A percentile compares a stretch with the other conserved stretches of the same genome.
phyloP scores from a whole-genome alignment of 352 stramenopile species.

The Pythium biforme region DNA sequence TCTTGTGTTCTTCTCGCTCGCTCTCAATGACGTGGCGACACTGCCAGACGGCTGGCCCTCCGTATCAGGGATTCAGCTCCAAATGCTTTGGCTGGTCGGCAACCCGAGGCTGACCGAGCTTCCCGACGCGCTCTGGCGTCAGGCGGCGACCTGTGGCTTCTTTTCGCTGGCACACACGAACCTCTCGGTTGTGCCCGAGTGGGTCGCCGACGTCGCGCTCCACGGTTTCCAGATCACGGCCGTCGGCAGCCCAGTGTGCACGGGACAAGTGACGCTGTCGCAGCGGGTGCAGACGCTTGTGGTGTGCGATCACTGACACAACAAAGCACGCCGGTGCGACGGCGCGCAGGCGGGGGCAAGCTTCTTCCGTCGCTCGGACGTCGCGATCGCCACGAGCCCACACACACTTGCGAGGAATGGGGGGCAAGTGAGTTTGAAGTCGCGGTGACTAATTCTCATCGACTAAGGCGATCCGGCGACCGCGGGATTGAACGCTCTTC shows the following conservation, averaged over 20 bases:
- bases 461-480: too few species aligned
- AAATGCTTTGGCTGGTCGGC: background rate
- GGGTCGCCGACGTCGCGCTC: background rate
- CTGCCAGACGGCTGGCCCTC: background rate
- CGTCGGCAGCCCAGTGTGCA: background rate
- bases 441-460: too few species aligned
- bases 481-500: too few species aligned
- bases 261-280: background rate
- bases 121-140: background rate
- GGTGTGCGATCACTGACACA: too few species aligned
- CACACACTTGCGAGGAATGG: too few species aligned
- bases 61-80: background rate
- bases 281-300: background rate
- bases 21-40: background rate
- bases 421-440: too few species aligned
- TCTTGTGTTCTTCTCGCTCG: background rate
- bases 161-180: background rate
- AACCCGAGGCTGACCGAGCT: background rate
- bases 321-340: too few species aligned
- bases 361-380: too few species aligned
- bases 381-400: too few species aligned
- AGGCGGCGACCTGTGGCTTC: background rate
- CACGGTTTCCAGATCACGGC: background rate
- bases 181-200: background rate
- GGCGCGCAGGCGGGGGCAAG: too few species aligned